Evolutionary conservation across 2,329 filamentous ascomycete species (phyloP).

Genomic region (Ophiosphaerella herpotricha): DNA sequence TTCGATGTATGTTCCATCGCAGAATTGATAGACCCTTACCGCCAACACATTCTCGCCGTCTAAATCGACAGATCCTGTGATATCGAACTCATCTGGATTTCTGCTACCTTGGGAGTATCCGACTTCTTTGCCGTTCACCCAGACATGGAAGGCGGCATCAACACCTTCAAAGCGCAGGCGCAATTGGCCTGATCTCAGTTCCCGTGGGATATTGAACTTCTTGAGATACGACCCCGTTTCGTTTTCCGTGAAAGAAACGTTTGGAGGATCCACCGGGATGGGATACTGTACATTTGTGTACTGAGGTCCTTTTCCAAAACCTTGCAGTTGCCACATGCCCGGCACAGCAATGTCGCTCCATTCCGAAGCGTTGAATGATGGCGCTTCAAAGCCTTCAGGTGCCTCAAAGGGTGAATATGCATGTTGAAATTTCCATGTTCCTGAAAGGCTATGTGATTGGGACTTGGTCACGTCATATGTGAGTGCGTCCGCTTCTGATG

Average conservation of each 20-base stretch:
- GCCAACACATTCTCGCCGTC: slow-evolving; percentile 59
- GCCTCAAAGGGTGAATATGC: slow-evolving; percentile 44
- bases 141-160: slow-evolving; percentile 72
- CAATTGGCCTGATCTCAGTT: slow-evolving; percentile 59
- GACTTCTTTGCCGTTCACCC: slow-evolving; percentile 66
- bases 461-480: slow-evolving; percentile 42
- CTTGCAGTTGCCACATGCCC: slow-evolving; percentile 72
- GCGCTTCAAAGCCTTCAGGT: slow-evolving; percentile 38
- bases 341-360: slow-evolving; percentile 65
- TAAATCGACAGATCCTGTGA: slow-evolving; percentile 57
- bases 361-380: slow-evolving; percentile 42
- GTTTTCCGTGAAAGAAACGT: slow-evolving; percentile 64
- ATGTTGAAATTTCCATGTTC: slow-evolving; percentile 48
- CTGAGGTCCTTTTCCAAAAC: slow-evolving; percentile 65
- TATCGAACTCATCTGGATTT: slow-evolving; percentile 72
- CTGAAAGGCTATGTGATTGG: slow-evolving; percentile 38
- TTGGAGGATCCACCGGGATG: slow-evolving; percentile 67
- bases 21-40: slow-evolving; percentile 73
- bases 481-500: slow-evolving; percentile 56
- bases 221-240: slow-evolving; percentile 67
- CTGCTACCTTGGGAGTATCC: slow-evolving; percentile 72
- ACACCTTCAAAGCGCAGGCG: slow-evolving; percentile 73
- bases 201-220: slow-evolving; percentile 58
- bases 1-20: slow-evolving; percentile 71
- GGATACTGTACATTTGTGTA: slow-evolving; percentile 72